Percentiles rank a stretch among this genome's conserved stretches.
These are phyloP conservation scores for Kwoniella pini DNA, from an alignment of 768 basidiomycete genomes.

Conservation along the genomic window DNA sequence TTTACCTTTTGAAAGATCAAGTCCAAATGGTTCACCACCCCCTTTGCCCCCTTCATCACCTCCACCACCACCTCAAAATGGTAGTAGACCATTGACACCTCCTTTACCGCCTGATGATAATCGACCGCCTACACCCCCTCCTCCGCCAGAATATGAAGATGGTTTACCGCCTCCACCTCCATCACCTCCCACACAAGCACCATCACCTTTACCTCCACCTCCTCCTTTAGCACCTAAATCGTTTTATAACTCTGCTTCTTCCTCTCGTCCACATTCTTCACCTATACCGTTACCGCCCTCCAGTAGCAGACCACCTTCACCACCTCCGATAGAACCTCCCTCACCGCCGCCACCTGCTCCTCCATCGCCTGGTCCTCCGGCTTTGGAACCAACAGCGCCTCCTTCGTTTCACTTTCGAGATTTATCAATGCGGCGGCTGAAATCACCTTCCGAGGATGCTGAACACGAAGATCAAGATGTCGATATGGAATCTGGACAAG, in stretches of 20 bases:
- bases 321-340: slow-evolving; percentile 24
- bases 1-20: slow-evolving; percentile 10
- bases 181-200: neutral
- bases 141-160: neutral
- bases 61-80: neutral
- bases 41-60: slow-evolving; percentile 6
- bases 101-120: slow-evolving; percentile 5
- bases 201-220: neutral
- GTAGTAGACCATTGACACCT: slow-evolving; percentile 3
- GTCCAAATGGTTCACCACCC: neutral
- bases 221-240: neutral
- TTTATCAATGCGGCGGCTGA: slow-evolving; percentile 20
- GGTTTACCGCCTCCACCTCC: neutral
- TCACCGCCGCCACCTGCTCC: slow-evolving; percentile 31
- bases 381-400: slow-evolving; percentile 20
- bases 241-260: too few relatives aligned
- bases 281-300: slow-evolving; percentile 16
- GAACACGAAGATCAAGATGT: slow-evolving; percentile 16
- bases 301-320: slow-evolving; percentile 23
- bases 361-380: slow-evolving; percentile 6
- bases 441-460: slow-evolving; percentile 20
- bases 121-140: slow-evolving; percentile 7
- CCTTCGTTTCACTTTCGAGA: slow-evolving; percentile 51
- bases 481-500: slow-evolving; percentile 7
- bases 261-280: neutral